Conservation (phyloP, 257 asterid genomes). For the Nicotiana obtusifolia region DNA sequence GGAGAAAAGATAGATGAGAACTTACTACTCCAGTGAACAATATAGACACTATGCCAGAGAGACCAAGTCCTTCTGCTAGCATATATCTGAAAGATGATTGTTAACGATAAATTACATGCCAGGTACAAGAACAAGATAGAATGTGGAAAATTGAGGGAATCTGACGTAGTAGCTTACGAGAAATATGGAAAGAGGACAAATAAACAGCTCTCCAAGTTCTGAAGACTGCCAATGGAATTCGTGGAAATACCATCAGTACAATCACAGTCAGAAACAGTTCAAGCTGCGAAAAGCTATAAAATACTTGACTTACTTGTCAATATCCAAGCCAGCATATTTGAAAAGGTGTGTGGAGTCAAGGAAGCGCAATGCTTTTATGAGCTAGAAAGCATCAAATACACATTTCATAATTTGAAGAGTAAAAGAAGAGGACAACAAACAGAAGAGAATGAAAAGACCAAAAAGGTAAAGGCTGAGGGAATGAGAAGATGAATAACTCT, state of each 20-base stretch:
- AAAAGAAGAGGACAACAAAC: conserved; percentile 17
- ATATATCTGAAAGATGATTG: conserved; percentile 51
- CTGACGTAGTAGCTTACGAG: conserved; percentile 60
- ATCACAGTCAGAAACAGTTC: not conserved
- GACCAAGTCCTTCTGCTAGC: conserved; percentile 99
- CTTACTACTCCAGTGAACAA: conserved; percentile 98
- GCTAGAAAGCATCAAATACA: conserved; percentile 18
- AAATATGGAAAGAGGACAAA: conserved; percentile 98
- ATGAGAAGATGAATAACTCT: not conserved
- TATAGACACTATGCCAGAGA: conserved; percentile 94
- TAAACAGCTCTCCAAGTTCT: conserved; percentile 98
- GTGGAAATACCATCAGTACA: not conserved
- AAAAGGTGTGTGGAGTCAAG: conserved; percentile 83
- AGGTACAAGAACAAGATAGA: conserved; percentile 11
- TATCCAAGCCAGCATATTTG: conserved; percentile 95
- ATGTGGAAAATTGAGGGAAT: conserved; percentile 13
- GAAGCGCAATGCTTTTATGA: conserved; percentile 28
- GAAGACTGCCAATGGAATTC: conserved; percentile 56
- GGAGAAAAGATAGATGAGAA: conserved; percentile 15
- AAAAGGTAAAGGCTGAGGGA: not conserved
- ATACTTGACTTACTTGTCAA: conserved; percentile 72
- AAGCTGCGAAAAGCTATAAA: not conserved
- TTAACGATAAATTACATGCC: conserved; percentile 18
- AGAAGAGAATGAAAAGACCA: not conserved
- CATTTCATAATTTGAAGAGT: not conserved